A percentile compares a stretch with the other conserved stretches of the same genome.
Conservation (phyloP, 768 basidiomycete genomes). For the Phanerochaete carnosa region DNA sequence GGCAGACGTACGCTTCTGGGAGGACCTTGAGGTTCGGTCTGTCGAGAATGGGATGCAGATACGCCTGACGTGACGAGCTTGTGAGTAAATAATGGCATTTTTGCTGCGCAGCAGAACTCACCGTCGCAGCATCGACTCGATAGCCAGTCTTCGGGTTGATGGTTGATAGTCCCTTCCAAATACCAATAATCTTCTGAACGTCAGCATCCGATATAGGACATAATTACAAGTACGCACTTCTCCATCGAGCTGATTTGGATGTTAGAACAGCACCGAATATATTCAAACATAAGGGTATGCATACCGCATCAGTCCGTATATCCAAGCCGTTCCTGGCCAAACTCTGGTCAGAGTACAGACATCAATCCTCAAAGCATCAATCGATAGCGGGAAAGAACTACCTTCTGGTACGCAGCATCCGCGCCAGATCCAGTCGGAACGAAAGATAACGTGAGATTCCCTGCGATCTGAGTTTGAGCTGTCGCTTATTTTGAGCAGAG, state of each 20-base stretch:
- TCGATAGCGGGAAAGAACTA: not conserved
- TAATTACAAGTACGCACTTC: not conserved
- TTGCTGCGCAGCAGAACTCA: not conserved
- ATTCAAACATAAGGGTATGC: not conserved
- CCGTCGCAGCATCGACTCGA: not conserved
- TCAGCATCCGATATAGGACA: not conserved
- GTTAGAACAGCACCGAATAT: not conserved
- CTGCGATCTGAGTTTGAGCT: not conserved
- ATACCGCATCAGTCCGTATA: not conserved
- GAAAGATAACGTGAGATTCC: not conserved
- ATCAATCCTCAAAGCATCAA: not conserved
- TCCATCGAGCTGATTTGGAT: not conserved
- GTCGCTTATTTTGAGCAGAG: not conserved
- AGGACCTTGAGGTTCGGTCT: not conserved
- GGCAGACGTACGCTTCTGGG: not conserved
- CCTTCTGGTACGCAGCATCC: not conserved
- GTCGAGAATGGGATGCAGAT: not conserved
- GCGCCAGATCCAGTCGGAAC: not conserved
- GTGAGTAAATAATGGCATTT: too few relatives aligned
- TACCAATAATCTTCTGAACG: not conserved
- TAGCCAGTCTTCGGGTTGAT: not conserved
- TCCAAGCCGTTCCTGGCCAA: not conserved
- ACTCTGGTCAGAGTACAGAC: not conserved
- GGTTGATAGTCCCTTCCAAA: not conserved
- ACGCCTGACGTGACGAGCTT: not conserved